Evolutionary conservation across 495 filamentous ascomycete species (phyloP).

Genomic region (Penicillium flavigenum): DNA sequence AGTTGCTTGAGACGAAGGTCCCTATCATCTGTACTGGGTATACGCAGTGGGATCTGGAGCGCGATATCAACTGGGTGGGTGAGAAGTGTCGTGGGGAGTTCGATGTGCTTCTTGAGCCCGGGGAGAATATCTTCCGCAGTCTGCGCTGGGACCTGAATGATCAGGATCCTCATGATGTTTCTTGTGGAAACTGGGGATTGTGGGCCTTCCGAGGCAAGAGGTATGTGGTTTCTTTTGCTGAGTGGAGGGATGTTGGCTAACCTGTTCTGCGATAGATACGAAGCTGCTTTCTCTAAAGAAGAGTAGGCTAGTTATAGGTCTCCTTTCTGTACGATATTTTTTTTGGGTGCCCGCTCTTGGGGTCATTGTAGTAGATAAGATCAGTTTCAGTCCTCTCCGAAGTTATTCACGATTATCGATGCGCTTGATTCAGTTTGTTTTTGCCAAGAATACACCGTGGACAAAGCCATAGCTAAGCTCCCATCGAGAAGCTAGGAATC

Average conservation of each 20-base stretch:
- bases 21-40: constrained; percentile 94
- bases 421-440: neutral
- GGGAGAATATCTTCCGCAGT: constrained; percentile 93
- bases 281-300: constrained; percentile 37
- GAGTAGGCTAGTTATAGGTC: constrained; percentile 10
- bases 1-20: constrained; percentile 89
- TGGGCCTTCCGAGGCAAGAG: constrained; percentile 98
- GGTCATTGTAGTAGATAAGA: constrained; percentile 16
- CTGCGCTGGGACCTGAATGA: constrained; percentile 97
- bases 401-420: constrained; percentile 2
- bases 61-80: constrained; percentile 85
- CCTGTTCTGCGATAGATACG: constrained; percentile 34
- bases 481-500: neutral
- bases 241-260: constrained; percentile 10
- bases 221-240: constrained; percentile 51
- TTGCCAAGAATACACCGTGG: neutral
- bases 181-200: constrained; percentile 91
- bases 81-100: constrained; percentile 83
- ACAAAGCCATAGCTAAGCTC: neutral
- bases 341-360: constrained; percentile 3
- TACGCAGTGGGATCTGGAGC: constrained; percentile 88
- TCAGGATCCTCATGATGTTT: constrained; percentile 89
- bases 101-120: constrained; percentile 86
- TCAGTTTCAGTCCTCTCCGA: constrained; percentile 12
- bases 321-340: constrained; percentile 30